Evolutionary conservation across 1,284 basidiomycete species (phyloP), one percentile per base, ranked within the genome.

Genomic region (Pisolithus thermaeus): DNA sequence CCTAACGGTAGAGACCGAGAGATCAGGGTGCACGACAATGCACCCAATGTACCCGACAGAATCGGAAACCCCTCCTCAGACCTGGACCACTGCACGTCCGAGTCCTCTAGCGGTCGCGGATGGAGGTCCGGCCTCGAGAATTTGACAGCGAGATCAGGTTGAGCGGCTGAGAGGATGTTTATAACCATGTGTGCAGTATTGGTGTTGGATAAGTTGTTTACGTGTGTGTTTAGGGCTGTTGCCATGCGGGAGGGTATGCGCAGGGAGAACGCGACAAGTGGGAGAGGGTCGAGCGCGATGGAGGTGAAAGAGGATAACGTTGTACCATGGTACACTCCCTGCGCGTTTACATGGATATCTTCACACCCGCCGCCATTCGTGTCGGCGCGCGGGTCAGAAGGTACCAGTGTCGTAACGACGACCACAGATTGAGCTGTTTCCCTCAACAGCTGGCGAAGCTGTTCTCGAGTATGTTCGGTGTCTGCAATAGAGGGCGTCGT

Each of bases 281-380:
- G 92, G 59, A 84, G 73, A 2, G 93, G 93, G 59, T 91, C 81
- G 72, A 97, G 80, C 1, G 92, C 83, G 59, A 96, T 83, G n/a
- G 91, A 92, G 25, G 90, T 84, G 66, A 96, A 92, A 0, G 92
- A 95, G 5, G 93, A 95, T 39, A 97, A 76, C 0, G 93, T 96
- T 39, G 92, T 90, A 56, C 93, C 93, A 67, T 96, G 92, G 59
- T 75, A 85, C 5, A 55, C 59, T 48, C 51, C 38, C 36, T 47
- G 49, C 42, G 11, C 23, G 43, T 50, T 36, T 47, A 55, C 52
- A n/a, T n/a, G 37, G 49, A n/a, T n/a, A 51, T 6, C 20, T 27
- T 39, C 18, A 8, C n/a, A 3, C n/a, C 8, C 9, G 23, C 6
- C n/a, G 22, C 4, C 12, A 44, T 27, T 28, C 30, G 20, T 48